Conservation (phyloP, 2,329 filamentous ascomycete genomes). For the Claviceps cyperi region DNA sequence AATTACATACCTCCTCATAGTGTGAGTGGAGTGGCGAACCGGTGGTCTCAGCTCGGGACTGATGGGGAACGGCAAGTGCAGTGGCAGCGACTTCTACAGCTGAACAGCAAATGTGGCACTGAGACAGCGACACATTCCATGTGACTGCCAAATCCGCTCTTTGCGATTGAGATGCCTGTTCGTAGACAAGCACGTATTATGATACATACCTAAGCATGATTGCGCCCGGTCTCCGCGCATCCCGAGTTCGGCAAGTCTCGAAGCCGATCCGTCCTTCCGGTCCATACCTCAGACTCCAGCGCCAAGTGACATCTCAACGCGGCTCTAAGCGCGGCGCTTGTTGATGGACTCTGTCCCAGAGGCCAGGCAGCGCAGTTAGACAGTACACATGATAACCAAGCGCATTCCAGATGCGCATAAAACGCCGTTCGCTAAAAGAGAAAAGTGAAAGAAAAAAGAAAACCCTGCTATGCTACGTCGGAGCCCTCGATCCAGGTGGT, state of each 20-base stretch:
- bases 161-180: neutral
- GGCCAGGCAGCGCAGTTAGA: neutral
- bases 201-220: neutral
- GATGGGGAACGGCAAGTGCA: no score
- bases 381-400: neutral
- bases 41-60: no score
- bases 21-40: no score
- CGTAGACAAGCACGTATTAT: neutral
- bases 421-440: slow-evolving; percentile 1
- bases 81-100: no score
- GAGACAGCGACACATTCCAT: neutral
- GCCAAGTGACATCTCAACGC: neutral
- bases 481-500: neutral
- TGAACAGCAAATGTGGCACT: no score
- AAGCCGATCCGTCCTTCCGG: no score
- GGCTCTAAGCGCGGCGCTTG: neutral
- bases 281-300: neutral
- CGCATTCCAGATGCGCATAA: neutral
- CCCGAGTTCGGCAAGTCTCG: neutral
- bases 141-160: neutral
- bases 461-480: slow-evolving; percentile 5
- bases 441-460: neutral
- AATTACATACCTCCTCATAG: no score
- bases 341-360: neutral
- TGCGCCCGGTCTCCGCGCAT: neutral